Base-by-base conservation (phyloP, 352 stramenopile genomes). In the Globisporangium radiosum region DNA sequence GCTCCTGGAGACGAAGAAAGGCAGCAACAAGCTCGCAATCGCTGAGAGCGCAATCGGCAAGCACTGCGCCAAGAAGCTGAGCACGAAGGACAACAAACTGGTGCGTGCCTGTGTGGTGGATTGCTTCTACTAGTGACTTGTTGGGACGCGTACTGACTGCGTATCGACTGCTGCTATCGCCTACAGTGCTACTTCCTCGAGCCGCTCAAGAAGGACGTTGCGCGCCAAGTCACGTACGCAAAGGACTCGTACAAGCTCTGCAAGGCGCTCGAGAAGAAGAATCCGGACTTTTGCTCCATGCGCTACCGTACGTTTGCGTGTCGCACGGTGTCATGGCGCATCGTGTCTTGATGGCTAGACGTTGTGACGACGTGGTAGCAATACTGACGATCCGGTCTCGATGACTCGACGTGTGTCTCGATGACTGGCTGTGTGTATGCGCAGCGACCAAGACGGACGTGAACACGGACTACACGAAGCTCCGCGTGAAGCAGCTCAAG, bases 401-500 rank as follows among this genome's bases (percentile, higher is more conserved):
- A 33, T 33, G 25, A 33, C 25, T 33, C 25, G 25, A 33, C 25
- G 25, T 33, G 25, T 33, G 25, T 10, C 19, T 51, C 6, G 19
- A 25, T 15, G 45, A 19, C 9, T 48, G 45, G 38, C 9, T 48
- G 6, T 3, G 10, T 43, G 50, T 38, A 33, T 36, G 8, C 36
- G 6, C 49, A 96, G 92, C 92, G 45, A 82, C 97, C 60, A 98
- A 98, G 78, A 90, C 95, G 54, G 91, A 97, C 52, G 86, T 88
- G 59, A 93, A 90, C 73, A 97, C 93, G 68, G 90, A 98, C 65
- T 98, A 98, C 82, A 87, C 76, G 43, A 97, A 97, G 76, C 71
- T 98, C 68, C 89, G 92, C 60, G 93, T 98, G 40, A 97, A 97
- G 86, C 82, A 98, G 68, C 84, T 98, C 48, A 96, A 96, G 71